Evolutionary conservation across 2,329 filamentous ascomycete species (phyloP), one percentile per base, ranked within the genome.

Genomic region (Colletotrichum eremochloae): DNA sequence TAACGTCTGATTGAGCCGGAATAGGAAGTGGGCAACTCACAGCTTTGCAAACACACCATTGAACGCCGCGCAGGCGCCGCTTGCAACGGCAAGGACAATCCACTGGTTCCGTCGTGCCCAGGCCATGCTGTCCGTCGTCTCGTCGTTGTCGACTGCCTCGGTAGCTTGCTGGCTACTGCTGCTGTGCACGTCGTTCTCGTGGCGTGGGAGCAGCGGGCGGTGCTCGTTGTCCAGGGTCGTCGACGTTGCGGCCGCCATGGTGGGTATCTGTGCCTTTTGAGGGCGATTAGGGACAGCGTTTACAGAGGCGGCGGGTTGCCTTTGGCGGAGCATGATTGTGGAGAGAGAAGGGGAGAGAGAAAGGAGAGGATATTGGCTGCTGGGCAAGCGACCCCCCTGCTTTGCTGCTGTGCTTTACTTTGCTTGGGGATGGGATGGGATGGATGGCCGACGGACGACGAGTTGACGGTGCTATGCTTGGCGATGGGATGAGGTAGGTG

Each of bases 11-110:
- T 36, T 44, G 65, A 68, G 31, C 38, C 58, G 58, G 6, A 58
- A 53, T 24, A 24, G 24, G 40, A 24, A 62, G 40, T 46, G 31
- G 36, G 15, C 46, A 52, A 86, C 89, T 78, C 83, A 94, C 92
- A 96, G 84, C 82, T 96, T 96, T 0, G 94, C 94, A 84, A 96
- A 95, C 6, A 94, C 91, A 71, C 93, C 93, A 77, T 96, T 96
- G 76, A 93, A 91, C 31, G 93, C 93, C 42, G 94, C 94, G 78
- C 93, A 95, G 65, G 89, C 90, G 74, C 94, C 94, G 78, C 92
- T 94, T 61, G 91, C 89, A 53, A 95, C 80, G 53, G 94, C 92
- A 74, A 93, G 87, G 63, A 91, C 82, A 74, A 96, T 87, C 91
- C 91, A 93, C 75, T 88, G 86, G 67, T 82, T 83, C 56, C 77